Evolutionary conservation across 2,329 filamentous ascomycete genomes (phyloP).

Genomic region (Cladosporium sp.): DNA sequence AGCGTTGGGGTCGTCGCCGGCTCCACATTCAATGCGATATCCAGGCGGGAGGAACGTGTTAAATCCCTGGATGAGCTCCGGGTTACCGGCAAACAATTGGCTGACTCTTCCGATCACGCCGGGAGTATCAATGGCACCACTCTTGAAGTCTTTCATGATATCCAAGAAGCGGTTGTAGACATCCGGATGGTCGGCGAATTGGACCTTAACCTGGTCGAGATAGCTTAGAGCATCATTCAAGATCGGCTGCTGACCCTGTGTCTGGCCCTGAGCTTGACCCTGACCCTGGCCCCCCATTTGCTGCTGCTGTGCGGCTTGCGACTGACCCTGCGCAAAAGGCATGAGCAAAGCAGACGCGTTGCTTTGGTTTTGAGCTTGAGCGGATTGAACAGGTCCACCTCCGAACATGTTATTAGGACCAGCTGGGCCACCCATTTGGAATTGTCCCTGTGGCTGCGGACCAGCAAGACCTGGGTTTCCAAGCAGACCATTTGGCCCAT

Average conservation of each 20-base stretch:
- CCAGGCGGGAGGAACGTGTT: conserved; percentile 95
- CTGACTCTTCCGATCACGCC: conserved; percentile 97
- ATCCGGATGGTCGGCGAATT: conserved; percentile 94
- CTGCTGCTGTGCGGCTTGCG: conserved; percentile 32
- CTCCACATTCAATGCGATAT: conserved; percentile 94
- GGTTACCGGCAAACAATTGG: conserved; percentile 91
- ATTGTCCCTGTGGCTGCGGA: conserved; percentile 46
- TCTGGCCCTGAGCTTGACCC: conserved; percentile 45
- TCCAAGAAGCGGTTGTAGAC: conserved; percentile 97
- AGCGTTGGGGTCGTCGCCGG: conserved; percentile 89
- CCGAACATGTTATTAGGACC: conserved; percentile 68
- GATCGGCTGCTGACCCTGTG: conserved; percentile 82
- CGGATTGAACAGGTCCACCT: conserved; percentile 69
- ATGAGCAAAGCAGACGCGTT: conserved; percentile 48
- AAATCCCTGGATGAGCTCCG: conserved; percentile 85
- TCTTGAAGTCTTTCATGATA: conserved; percentile 99
- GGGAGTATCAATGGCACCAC: conserved; percentile 94
- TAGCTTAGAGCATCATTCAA: conserved; percentile 89
- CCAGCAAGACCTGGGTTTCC: conserved; percentile 55
- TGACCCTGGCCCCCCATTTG: conserved; percentile 22
- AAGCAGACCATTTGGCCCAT: conserved; percentile 87
- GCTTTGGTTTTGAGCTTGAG: conserved; percentile 52
- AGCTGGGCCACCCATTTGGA: conserved; percentile 58
- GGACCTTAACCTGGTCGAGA: conserved; percentile 96
- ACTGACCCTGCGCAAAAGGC: conserved; percentile 41